Evolutionary conservation across 768 basidiomycete genomes (phyloP), one percentile per base, ranked within the genome.

Genomic region (Suillus clintonianus): DNA sequence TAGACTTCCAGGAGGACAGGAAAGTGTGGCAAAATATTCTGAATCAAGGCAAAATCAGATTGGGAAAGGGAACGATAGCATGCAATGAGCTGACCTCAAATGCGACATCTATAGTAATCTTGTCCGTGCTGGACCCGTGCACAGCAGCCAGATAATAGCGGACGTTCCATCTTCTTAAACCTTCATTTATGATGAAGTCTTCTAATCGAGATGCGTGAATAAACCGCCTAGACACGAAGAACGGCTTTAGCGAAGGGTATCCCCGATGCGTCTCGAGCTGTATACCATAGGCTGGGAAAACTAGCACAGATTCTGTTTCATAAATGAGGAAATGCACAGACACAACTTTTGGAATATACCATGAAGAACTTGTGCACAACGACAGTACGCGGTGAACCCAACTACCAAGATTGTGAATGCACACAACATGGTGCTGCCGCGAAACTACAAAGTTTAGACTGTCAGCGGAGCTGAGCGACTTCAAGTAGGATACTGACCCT

Each of bases 111-210:
- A 90, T 65, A 14, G 69, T 66, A 66, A 78, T 70, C 0, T 68
- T 64, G 17, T 72, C 76, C 9, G 59, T 45, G 19, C 65, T 66
- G 36, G 77, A 71, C 39, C 72, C 69, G 36, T 78, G 77, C 24
- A 88, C 67, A 30, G 80, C 81, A 15, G 82, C 87, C 10, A 92
- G 76, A 70, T 90, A 92, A 70, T 86, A 91, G 17, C 85, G 81
- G 24, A 92, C 82, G 72, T 90, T 80, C 91, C 91, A 94, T 54
- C 89, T 75, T 13, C 75, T 80, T 17, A 93, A 72, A 2, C 87
- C 91, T 72, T 94, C 92, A 68, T 92, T 89, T 60, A 94, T 88
- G 34, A 92, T 68, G 50, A 90, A 78, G 62, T 91, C 89, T 59
- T 82, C 80, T 22, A 93, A 73, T 2, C 72, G 67, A 0, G 79